Percentiles rank a stretch among this genome's conserved stretches.
Conservation (phyloP, 1,139 yeast genomes). For the Suhomyces chickasaworum region DNA sequence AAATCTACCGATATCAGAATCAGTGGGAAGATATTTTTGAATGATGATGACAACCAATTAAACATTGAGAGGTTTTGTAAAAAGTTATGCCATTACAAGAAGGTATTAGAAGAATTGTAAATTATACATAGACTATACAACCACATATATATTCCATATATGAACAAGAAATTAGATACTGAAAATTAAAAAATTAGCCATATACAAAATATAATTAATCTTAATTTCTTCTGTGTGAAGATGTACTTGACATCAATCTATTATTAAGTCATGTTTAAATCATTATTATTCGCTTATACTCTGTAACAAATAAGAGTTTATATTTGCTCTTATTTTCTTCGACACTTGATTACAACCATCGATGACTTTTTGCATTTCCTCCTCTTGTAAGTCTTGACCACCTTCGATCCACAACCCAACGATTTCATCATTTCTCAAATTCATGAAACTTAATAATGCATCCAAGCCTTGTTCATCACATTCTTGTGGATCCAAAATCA, state of each 20-base stretch:
- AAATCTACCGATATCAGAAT: conserved; percentile 42
- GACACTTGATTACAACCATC: conserved; percentile 48
- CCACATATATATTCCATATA: conserved; percentile 3
- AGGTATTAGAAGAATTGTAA: conserved; percentile 46
- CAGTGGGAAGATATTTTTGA: conserved; percentile 41
- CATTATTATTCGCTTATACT: conserved; percentile 2
- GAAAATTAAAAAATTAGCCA: too few relatives aligned
- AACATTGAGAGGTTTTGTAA: conserved; percentile 37
- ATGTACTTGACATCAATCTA: not conserved
- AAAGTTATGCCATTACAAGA: conserved; percentile 46
- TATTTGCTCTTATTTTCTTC: conserved; percentile 45
- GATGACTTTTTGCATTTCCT: conserved; percentile 31
- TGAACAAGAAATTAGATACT: not conserved
- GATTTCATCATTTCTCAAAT: conserved; percentile 53
- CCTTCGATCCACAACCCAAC: conserved; percentile 61
- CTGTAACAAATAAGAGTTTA: conserved; percentile 36
- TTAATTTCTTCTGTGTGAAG: not conserved
- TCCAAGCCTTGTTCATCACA: conserved; percentile 29
- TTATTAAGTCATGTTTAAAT: not conserved
- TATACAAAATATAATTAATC: too few relatives aligned
- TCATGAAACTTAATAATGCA: conserved; percentile 54
- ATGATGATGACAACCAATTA: conserved; percentile 32
- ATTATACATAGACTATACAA: conserved; percentile 2
- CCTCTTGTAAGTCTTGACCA: conserved; percentile 31
- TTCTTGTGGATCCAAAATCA: conserved; percentile 24